These are phyloP conservation scores for Stephanodiscus minutulus DNA, from an alignment of 108 stramenopile species.

Conservation along the genomic window DNA sequence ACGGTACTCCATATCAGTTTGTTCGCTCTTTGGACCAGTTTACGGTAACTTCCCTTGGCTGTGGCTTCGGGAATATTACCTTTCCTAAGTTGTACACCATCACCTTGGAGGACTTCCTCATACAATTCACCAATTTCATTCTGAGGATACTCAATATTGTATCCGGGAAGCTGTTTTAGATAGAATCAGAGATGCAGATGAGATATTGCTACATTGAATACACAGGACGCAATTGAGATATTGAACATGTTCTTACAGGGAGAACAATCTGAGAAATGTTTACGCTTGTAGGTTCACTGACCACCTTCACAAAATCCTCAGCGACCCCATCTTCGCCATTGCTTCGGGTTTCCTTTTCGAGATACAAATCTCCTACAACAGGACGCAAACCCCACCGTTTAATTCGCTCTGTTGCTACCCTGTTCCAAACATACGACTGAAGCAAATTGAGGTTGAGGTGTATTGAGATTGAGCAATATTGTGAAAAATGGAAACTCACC, in stretches of 20 bases:
- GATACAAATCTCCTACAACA: constrained; percentile 68
- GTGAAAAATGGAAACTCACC: constrained; percentile 5
- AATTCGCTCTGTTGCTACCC: constrained; percentile 51
- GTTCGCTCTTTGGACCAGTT: constrained; percentile 51
- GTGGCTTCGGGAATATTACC: constrained; percentile 57
- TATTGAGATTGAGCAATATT: background rate
- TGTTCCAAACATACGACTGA: constrained; percentile 43
- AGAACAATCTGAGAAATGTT: constrained; percentile 65
- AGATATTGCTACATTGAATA: background rate
- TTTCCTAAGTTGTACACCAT: constrained; percentile 62
- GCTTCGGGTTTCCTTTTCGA: constrained; percentile 29
- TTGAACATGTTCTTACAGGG: constrained; percentile 37
- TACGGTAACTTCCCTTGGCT: constrained; percentile 80
- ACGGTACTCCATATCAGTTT: constrained; percentile 44
- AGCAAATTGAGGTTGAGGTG: background rate
- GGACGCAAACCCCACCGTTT: constrained; percentile 52
- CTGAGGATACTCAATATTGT: constrained; percentile 62
- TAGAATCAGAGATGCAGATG: background rate
- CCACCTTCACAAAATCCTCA: constrained; percentile 11
- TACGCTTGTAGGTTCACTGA: constrained; percentile 34
- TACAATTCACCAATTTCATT: constrained; percentile 73
- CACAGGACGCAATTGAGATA: background rate
- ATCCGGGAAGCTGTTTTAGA: constrained; percentile 58
- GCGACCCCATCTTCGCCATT: constrained; percentile 9
- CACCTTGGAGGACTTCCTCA: constrained; percentile 47